Evolutionary conservation across 192 early-diverging fungal genomes (phyloP).

Genomic region (Mortierella hygrophila): DNA sequence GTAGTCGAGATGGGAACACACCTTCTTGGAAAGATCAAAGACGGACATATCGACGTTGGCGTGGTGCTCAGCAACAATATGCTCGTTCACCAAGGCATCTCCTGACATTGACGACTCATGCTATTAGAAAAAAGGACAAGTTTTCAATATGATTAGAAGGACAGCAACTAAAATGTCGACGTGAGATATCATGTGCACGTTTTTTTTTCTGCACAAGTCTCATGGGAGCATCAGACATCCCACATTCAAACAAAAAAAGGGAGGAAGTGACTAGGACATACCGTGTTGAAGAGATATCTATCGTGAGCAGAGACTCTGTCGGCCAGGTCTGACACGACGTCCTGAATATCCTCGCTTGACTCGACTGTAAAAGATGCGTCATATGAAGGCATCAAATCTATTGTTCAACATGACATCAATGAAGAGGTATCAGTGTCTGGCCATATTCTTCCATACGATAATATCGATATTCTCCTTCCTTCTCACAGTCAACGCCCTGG

Average conservation of each 20-base stretch:
- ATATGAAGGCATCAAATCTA: slow-evolving; percentile 44
- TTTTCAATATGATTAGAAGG: not conserved
- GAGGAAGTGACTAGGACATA: not conserved
- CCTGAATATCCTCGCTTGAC: slow-evolving; percentile 33
- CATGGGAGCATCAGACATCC: not conserved
- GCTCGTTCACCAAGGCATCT: slow-evolving; percentile 51
- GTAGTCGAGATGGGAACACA: not conserved
- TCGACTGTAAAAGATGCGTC: slow-evolving; percentile 39
- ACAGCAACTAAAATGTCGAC: not conserved
- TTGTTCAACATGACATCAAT: not conserved
- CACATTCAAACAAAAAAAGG: not conserved
- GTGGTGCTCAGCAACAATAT: slow-evolving; percentile 49
- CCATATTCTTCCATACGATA: not conserved
- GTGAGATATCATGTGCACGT: slow-evolving; percentile 24
- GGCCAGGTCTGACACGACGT: slow-evolving; percentile 43
- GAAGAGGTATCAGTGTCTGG: not conserved
- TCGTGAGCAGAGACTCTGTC: slow-evolving; percentile 28
- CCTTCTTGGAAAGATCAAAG: slow-evolving; percentile 49
- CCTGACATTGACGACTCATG: slow-evolving; percentile 49
- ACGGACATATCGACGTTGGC: slow-evolving; percentile 45
- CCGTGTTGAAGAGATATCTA: slow-evolving; percentile 50
- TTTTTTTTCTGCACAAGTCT: slow-evolving; percentile 1
- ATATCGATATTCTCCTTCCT: not conserved
- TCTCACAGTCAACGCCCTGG: not conserved
- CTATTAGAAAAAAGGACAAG: slow-evolving; percentile 10